Evolutionary conservation across 768 basidiomycete genomes (phyloP), one percentile per base, ranked within the genome.

Genomic region (Crepidotus variabilis): DNA sequence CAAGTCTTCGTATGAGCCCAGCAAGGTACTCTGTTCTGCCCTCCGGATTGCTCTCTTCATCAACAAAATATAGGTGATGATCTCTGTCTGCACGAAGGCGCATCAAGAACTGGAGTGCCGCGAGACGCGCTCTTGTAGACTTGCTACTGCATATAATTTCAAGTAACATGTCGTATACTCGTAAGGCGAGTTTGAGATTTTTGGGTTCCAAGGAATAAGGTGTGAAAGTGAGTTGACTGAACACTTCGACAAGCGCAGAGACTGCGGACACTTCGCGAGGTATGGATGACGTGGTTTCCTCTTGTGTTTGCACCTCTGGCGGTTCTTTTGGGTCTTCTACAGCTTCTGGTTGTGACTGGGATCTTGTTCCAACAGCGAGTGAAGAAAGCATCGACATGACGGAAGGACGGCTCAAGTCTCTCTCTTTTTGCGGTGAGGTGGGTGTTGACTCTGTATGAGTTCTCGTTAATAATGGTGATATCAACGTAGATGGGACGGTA

Each of bases 71-170:
- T 39, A 98, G 65, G 10, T 87, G 79, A 65, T 99, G 96, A 61
- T 94, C 90, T 0, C 91, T 84, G 66, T 97, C 95, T 0, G 90
- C 94, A 54, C 96, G 80, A 18, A 98, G 75, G 13, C 92, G 85
- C 76, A 94, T 85, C 60, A 97, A 68, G 76, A 96, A 97, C 66
- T 94, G 92, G 18, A 98, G 74, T 3, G 88, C 78, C 11, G 84
- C 75, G 16, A 98, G 67, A 21, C 92, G 77, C 0, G 88, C 87
- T 39, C 82, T 75, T 0, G 83, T 62, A 8, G 84, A 83, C 58
- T 73, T 77, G 1, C 80, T 78, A 20, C 73, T 67, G 0, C 70
- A 63, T 3, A 80, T 65, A 13, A 88, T 67, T 18, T 73, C 69
- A 13, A 90, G 63, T 47, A 91, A 70, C 47, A 74, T 72, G 0